These are phyloP conservation scores for Ascochyta fabae DNA, from an alignment of 2,329 filamentous ascomycete species.

Conservation along the genomic window DNA sequence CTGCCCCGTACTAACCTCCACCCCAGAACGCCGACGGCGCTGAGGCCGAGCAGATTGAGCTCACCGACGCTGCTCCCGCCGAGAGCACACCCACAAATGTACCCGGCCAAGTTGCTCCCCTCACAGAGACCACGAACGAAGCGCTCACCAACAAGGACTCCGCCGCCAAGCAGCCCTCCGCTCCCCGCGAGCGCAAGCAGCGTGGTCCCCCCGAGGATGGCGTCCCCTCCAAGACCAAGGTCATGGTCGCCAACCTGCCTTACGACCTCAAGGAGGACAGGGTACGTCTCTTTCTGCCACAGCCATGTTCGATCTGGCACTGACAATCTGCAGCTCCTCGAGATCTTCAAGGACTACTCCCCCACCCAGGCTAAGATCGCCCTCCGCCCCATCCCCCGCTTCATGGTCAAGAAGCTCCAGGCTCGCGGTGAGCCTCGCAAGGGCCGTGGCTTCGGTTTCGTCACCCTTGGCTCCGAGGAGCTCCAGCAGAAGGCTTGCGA, in stretches of 20 bases:
- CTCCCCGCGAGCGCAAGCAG: constrained; percentile 69
- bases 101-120: constrained; percentile 57
- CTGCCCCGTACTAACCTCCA: constrained; percentile 1
- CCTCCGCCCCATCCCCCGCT: constrained; percentile 95
- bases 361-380: constrained; percentile 97
- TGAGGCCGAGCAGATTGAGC: constrained; percentile 52
- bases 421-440: constrained; percentile 97
- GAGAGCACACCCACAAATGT: constrained; percentile 56
- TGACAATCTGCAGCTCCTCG: constrained; percentile 75
- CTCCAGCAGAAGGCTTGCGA: constrained; percentile 94
- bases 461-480: constrained; percentile 93
- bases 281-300: constrained; percentile 60
- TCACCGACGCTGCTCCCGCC: constrained; percentile 56
- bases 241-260: constrained; percentile 99
- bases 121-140: constrained; percentile 61
- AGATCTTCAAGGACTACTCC: constrained; percentile 92
- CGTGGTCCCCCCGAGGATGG: constrained; percentile 97
- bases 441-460: constrained; percentile 98
- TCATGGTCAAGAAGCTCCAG: constrained; percentile 99
- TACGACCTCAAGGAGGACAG: constrained; percentile 98
- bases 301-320: not conserved
- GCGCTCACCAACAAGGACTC: constrained; percentile 59
- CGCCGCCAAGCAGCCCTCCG: constrained; percentile 55
- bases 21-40: constrained; percentile 53
- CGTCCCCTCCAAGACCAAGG: constrained; percentile 97